A percentile compares a stretch with the other conserved stretches of the same genome.
Conservation (phyloP, 805 yeast species). For the Osmozyma mogii region DNA sequence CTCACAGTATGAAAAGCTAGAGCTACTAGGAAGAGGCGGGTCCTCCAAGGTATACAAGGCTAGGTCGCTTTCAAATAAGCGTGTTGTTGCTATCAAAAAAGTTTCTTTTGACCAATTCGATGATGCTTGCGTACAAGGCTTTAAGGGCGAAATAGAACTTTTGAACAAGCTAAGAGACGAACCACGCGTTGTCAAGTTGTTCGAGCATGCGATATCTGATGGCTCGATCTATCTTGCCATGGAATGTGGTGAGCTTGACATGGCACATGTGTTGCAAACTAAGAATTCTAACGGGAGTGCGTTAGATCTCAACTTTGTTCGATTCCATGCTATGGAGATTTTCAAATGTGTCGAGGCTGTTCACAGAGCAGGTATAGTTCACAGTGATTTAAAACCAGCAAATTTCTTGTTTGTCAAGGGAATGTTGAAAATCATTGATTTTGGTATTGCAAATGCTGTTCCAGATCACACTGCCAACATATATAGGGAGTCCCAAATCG, state of each 20-base stretch:
- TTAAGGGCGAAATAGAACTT: slow-evolving; percentile 84
- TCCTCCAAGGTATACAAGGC: slow-evolving; percentile 86
- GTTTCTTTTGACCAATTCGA: slow-evolving; percentile 79
- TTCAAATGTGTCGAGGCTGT: slow-evolving; percentile 78
- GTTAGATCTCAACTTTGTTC: slow-evolving; percentile 66
- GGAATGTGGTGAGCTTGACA: slow-evolving; percentile 93
- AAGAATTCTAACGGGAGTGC: slow-evolving; percentile 35
- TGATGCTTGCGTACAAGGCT: slow-evolving; percentile 62
- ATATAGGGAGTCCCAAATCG: slow-evolving; percentile 84
- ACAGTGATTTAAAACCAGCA: slow-evolving; percentile 67
- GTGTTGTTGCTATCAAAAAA: slow-evolving; percentile 69
- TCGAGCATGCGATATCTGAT: slow-evolving; percentile 64
- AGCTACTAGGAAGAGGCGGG: slow-evolving; percentile 84
- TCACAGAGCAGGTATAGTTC: slow-evolving; percentile 81
- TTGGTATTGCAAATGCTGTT: slow-evolving; percentile 92
- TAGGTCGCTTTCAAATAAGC: slow-evolving; percentile 42
- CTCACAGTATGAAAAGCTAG: slow-evolving; percentile 62
- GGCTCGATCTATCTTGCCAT: slow-evolving; percentile 66
- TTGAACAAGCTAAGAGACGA: slow-evolving; percentile 48
- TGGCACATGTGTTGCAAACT: slow-evolving; percentile 69
- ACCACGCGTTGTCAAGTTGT: slow-evolving; percentile 67
- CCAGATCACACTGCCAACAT: slow-evolving; percentile 89
- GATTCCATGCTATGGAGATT: slow-evolving; percentile 72
- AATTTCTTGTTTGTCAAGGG: slow-evolving; percentile 77
- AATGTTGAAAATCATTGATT: slow-evolving; percentile 79